Conservation (phyloP, 345 rosid species). For the Eucalyptus regnans region DNA sequence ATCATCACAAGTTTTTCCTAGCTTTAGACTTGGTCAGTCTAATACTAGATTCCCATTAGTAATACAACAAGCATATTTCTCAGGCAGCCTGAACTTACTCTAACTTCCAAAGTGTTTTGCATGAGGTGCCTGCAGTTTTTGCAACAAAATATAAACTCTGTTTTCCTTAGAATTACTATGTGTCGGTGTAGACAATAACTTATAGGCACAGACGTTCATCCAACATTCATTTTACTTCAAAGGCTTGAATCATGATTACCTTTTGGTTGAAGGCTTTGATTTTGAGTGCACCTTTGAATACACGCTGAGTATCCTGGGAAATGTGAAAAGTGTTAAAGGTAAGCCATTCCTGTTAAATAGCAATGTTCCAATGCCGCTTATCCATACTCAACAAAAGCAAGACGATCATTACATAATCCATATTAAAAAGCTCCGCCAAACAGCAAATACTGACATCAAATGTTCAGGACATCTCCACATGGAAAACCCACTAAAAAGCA, state of each 20-base stretch:
- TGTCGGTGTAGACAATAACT: not conserved
- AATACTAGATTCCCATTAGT: not conserved
- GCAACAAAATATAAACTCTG: not conserved
- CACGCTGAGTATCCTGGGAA: slow-evolving; percentile 40
- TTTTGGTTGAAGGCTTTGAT: slow-evolving; percentile 31
- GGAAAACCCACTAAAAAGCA: not conserved
- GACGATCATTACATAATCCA: not conserved
- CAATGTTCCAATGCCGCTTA: not conserved
- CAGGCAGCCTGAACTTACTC: not conserved
- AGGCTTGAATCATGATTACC: slow-evolving; percentile 9
- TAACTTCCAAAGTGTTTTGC: not conserved
- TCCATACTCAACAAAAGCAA: not conserved
- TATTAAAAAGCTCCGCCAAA: not conserved
- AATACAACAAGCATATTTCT: not conserved
- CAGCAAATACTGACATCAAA: not conserved
- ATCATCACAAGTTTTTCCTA: not conserved
- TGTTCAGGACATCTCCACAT: not conserved
- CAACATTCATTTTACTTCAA: not conserved
- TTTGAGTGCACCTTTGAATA: slow-evolving; percentile 53
- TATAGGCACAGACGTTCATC: not conserved
- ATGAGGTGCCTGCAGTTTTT: not conserved
- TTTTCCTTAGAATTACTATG: not conserved
- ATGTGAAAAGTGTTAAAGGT: not conserved
- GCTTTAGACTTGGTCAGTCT: not conserved
- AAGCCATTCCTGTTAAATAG: not conserved